Percentiles rank a stretch among this genome's conserved stretches.
Conservation (phyloP, 345 rosid genomes). For the Salix dunnii region DNA sequence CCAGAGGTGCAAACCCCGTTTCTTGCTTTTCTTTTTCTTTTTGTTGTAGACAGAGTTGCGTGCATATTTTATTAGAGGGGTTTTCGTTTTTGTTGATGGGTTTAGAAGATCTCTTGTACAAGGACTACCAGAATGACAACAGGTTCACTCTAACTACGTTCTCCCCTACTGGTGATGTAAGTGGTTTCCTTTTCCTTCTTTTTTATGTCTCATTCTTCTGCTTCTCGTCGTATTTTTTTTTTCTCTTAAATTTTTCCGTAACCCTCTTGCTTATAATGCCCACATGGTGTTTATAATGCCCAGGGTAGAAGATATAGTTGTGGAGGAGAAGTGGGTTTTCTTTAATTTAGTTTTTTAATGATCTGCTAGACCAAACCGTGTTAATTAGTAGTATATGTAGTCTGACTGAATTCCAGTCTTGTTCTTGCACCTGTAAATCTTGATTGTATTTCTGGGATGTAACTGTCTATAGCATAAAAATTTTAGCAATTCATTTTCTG, state of each 20-base stretch:
- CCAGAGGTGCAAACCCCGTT: neutral
- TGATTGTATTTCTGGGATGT: neutral
- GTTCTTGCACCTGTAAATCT: neutral
- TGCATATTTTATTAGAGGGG: neutral
- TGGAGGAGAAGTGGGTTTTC: neutral
- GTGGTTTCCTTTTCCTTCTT: conserved; percentile 18
- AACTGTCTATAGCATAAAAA: neutral
- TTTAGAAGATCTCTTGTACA: conserved; percentile 73
- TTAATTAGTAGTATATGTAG: neutral
- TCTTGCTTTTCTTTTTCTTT: neutral
- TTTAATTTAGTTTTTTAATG: neutral
- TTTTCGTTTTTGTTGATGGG: conserved; percentile 8
- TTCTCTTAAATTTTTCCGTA: neutral
- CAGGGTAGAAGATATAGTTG: neutral
- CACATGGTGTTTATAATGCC: no score
- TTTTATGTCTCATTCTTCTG: neutral
- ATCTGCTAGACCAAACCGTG: neutral
- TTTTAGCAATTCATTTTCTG: no score
- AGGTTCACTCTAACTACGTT: conserved; percentile 79
- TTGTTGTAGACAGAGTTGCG: neutral
- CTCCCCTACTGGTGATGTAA: conserved; percentile 81
- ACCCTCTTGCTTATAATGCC: neutral
- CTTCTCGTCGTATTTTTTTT: neutral
- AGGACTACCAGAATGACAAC: conserved; percentile 89
- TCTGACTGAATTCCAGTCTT: neutral